Evolutionary conservation across 208 protist species (phyloP), one percentile per base, ranked within the genome.

Genomic region (Herpetomonas muscarum): DNA sequence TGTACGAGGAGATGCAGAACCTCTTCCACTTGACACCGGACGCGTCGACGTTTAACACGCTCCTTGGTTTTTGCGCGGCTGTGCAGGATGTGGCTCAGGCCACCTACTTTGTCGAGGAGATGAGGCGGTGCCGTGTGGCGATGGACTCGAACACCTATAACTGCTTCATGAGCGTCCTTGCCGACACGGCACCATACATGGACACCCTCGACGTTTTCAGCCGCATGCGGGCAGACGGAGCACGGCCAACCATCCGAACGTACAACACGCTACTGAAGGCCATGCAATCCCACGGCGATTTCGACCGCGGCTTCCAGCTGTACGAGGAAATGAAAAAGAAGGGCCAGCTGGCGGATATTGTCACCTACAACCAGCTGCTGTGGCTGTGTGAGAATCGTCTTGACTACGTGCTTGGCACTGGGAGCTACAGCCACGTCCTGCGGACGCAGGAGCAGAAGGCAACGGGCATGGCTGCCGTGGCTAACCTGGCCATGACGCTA

Each of bases 291-390:
- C 60, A 91, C 51, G 67, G 79, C 47, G 91, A 97, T 61, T 97
- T 93, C 68, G 88, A 97, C 55, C 69, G 81, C 15, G 76, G 74
- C 7, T 97, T 97, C 59, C 87, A 97, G 64, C 42, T 93, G 10
- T 92, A 90, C 59, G 87, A 97, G 53, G 88, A 95, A 47, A 90
- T 97, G 81, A 97, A 97, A 49, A 81, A 84, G 61, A 67, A 69
- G 15, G 91, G 88, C 4, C 62, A 90, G 6, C 42, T 92, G 22
- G 88, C 91, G 1, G 80, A 97, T 62, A 77, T 97, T 17, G 67
- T 87, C 51, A 94, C 88, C 55, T 97, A 97, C 73, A 97, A 97
- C 69, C 82, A 74, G n/a, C 74, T 97, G 10, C 58, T 97, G 24
- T 78, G 61, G 26, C 44, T 94, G n/a, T 90, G 80, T 45, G 64